These are phyloP conservation scores for Amoeboaphelidium occidentale DNA, from an alignment of 371 early-diverging fungal species.

Conservation along the genomic window DNA sequence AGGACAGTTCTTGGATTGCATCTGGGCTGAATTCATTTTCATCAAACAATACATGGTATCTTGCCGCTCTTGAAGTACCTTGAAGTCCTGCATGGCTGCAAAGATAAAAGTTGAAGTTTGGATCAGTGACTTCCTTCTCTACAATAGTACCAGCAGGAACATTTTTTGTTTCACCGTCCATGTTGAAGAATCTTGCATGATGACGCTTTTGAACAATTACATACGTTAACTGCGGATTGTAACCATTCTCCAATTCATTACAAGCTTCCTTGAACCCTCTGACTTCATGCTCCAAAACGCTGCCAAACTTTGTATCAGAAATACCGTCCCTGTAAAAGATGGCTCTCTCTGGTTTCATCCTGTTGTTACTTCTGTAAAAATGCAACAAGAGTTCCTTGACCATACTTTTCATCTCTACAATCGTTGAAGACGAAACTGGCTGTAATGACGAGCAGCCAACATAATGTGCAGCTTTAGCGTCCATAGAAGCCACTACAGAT, in stretches of 20 bases:
- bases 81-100: slow-evolving; percentile 72
- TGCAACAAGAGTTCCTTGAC: slow-evolving; percentile 49
- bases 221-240: slow-evolving; percentile 66
- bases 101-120: slow-evolving; percentile 74
- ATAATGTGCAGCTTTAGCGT: slow-evolving; percentile 13
- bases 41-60: slow-evolving; percentile 60
- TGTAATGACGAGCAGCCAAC: slow-evolving; percentile 58
- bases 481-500: not conserved
- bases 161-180: slow-evolving; percentile 32
- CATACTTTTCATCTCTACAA: slow-evolving; percentile 56
- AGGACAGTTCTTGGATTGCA: slow-evolving; percentile 48
- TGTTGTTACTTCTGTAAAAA: slow-evolving; percentile 32
- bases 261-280: slow-evolving; percentile 53
- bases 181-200: slow-evolving; percentile 67
- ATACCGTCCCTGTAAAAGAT: slow-evolving; percentile 76
- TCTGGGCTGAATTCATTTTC: slow-evolving; percentile 58
- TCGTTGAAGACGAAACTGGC: slow-evolving; percentile 56
- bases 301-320: slow-evolving; percentile 64
- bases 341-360: slow-evolving; percentile 50
- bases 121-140: slow-evolving; percentile 60
- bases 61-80: slow-evolving; percentile 74
- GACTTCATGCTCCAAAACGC: slow-evolving; percentile 52
- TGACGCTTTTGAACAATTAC: slow-evolving; percentile 90
- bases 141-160: slow-evolving; percentile 72
- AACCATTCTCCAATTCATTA: slow-evolving; percentile 26